Percentiles rank a stretch among this genome's conserved stretches.
Conservation (phyloP, 371 early-diverging fungal species). For the Mucor velutinosus region DNA sequence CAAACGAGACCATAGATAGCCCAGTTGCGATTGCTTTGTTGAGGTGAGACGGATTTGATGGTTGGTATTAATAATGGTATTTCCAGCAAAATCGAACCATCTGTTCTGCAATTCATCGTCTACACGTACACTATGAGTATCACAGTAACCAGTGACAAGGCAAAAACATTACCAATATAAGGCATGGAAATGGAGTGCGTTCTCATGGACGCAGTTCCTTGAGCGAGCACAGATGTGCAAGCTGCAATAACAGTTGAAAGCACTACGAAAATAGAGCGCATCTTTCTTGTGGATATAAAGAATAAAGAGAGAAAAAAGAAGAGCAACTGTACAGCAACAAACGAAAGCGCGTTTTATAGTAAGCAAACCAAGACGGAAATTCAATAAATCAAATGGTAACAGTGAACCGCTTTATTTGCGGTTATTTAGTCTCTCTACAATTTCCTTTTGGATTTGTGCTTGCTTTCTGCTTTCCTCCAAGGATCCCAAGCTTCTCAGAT, state of each 20-base stretch:
- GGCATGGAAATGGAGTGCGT: slow-evolving; percentile 73
- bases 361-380: background rate
- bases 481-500: slow-evolving; percentile 79
- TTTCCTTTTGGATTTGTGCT: slow-evolving; percentile 71
- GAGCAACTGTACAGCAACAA: background rate
- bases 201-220: slow-evolving; percentile 47
- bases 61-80: slow-evolving; percentile 72
- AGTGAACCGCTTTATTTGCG: background rate
- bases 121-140: slow-evolving; percentile 9
- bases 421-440: slow-evolving; percentile 65
- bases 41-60: slow-evolving; percentile 83
- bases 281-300: slow-evolving; percentile 12
- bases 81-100: slow-evolving; percentile 76
- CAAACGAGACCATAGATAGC: slow-evolving; percentile 85
- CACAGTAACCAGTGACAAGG: background rate
- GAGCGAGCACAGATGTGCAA: slow-evolving; percentile 26
- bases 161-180: slow-evolving; percentile 59
- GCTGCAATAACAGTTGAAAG: slow-evolving; percentile 22
- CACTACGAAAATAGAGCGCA: slow-evolving; percentile 27
- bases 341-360: slow-evolving; percentile 8
- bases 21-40: slow-evolving; percentile 78
- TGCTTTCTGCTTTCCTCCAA: slow-evolving; percentile 70
- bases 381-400: background rate
- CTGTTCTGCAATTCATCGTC: slow-evolving; percentile 72
- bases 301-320: slow-evolving; percentile 9